Evolutionary conservation across 75 land plant genomes (phyloP).

Genomic region (Selaginella moellendorffii): DNA sequence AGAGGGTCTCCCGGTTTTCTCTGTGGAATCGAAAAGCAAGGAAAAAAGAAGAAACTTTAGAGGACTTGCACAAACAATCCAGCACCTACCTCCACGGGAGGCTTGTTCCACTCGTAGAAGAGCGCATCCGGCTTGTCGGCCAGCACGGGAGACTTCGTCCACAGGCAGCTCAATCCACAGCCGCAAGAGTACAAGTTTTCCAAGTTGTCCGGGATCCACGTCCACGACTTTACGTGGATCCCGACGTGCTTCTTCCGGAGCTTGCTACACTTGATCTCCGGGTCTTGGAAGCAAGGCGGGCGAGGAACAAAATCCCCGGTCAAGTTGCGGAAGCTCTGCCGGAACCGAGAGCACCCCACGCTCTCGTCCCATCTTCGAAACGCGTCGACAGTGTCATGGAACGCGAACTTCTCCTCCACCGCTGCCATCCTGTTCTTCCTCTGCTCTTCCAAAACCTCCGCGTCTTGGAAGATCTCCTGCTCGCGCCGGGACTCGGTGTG

Average conservation of each 20-base stretch:
- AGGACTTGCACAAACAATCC: too few species aligned
- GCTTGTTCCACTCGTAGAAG: constrained; percentile 52
- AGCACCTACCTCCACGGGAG: constrained; percentile 51
- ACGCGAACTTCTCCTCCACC: constrained; percentile 2
- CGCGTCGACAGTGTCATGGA: constrained; percentile 32
- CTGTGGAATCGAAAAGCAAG: constrained; percentile 23
- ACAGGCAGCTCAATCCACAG: constrained; percentile 79
- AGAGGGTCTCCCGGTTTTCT: constrained; percentile 64
- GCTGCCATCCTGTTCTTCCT: not conserved
- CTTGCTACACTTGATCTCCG: constrained; percentile 19
- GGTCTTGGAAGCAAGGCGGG: constrained; percentile 26
- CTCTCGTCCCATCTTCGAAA: constrained; percentile 56
- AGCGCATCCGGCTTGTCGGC: constrained; percentile 75
- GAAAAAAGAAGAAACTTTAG: too few species aligned
- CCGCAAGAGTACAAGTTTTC: constrained; percentile 69
- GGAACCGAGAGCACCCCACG: constrained; percentile 50
- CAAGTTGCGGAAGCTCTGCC: constrained; percentile 13
- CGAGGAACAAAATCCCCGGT: constrained; percentile 1
- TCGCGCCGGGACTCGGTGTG: not conserved
- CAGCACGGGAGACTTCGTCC: constrained; percentile 76
- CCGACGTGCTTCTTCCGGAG: constrained; percentile 48
- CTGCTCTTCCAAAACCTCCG: not conserved
- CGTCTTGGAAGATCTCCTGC: not conserved
- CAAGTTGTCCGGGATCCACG: constrained; percentile 91
- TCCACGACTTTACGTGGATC: constrained; percentile 76